Evolutionary conservation across 2,329 filamentous ascomycete genomes (phyloP).

Genomic region (Fusarium tupiense): DNA sequence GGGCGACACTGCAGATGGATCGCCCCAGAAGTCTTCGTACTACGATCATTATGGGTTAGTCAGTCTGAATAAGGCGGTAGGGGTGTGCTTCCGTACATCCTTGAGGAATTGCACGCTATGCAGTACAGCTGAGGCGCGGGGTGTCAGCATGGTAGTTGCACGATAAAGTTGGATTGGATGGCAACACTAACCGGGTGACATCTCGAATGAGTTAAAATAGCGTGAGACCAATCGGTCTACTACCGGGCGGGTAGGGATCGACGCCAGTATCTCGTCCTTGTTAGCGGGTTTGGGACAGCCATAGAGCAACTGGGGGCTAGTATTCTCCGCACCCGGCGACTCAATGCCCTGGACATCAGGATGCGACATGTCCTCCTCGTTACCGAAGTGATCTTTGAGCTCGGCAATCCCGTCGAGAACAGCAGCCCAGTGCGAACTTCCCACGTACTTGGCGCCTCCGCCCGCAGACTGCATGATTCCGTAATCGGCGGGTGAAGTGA

Average conservation of each 20-base stretch:
- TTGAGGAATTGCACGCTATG: conserved; percentile 13
- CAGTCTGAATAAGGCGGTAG: accelerated
- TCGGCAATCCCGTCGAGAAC: conserved; percentile 54
- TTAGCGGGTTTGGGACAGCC: conserved; percentile 40
- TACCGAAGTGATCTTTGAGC: conserved; percentile 49
- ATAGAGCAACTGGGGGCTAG: conserved; percentile 47
- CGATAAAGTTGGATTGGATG: too few species aligned
- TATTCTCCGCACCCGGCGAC: background rate
- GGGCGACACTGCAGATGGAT: conserved; percentile 48
- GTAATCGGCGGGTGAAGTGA: conserved; percentile 24
- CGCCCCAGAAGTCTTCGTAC: conserved; percentile 58
- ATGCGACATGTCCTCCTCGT: conserved; percentile 38
- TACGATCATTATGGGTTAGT: conserved; percentile 3
- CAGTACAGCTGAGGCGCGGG: background rate
- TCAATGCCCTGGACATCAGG: background rate
- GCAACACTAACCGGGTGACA: conserved; percentile 24
- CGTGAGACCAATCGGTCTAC: conserved; percentile 50
- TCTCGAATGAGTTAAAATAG: conserved; percentile 50
- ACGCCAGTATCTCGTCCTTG: conserved; percentile 46
- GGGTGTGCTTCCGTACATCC: background rate
- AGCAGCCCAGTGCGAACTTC: conserved; percentile 52
- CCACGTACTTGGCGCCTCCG: conserved; percentile 47
- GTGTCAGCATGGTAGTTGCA: background rate
- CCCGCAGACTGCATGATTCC: conserved; percentile 45
- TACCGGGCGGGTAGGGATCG: conserved; percentile 38